Conservation (phyloP, 2,329 filamentous ascomycete genomes). For the Cyphellophora attinorum region DNA sequence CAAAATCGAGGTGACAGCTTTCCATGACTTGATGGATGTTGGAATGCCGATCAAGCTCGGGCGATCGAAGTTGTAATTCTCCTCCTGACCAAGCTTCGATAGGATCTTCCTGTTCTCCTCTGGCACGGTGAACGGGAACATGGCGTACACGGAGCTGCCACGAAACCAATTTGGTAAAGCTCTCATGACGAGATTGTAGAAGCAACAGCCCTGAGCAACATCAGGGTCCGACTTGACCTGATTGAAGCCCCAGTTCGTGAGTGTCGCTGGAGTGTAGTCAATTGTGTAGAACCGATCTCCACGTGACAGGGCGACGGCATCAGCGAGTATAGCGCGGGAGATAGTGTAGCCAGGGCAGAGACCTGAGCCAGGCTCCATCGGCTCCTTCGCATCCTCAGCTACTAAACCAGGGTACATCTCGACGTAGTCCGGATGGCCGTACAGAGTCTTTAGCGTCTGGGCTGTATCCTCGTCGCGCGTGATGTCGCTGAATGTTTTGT, state of each 20-base stretch:
- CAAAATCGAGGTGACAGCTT: slow-evolving; percentile 34
- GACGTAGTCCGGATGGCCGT: slow-evolving; percentile 55
- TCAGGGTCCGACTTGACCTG: slow-evolving; percentile 27
- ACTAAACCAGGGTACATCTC: slow-evolving; percentile 62
- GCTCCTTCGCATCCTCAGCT: slow-evolving; percentile 29
- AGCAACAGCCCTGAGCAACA: slow-evolving; percentile 39
- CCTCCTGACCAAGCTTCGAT: slow-evolving; percentile 27
- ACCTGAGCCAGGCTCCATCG: slow-evolving; percentile 27
- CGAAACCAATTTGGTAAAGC: slow-evolving; percentile 41
- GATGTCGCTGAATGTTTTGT: slow-evolving; percentile 50
- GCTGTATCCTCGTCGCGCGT: slow-evolving; percentile 49
- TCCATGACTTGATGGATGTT: slow-evolving; percentile 34
- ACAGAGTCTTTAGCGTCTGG: slow-evolving; percentile 47
- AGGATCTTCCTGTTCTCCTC: slow-evolving; percentile 36
- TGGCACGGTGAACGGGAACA: slow-evolving; percentile 40
- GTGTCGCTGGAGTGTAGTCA: slow-evolving; percentile 33
- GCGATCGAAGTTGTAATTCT: slow-evolving; percentile 31
- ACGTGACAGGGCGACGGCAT: slow-evolving; percentile 37
- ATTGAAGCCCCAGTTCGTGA: slow-evolving; percentile 37
- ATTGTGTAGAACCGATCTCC: slow-evolving; percentile 38
- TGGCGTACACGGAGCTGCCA: slow-evolving; percentile 39
- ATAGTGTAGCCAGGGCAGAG: slow-evolving; percentile 31
- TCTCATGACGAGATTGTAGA: slow-evolving; percentile 43
- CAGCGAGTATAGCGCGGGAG: slow-evolving; percentile 33
- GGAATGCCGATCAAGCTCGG: slow-evolving; percentile 25